Conservation (phyloP, 129 eudicot genomes). For the Flaveria ramosissima region DNA sequence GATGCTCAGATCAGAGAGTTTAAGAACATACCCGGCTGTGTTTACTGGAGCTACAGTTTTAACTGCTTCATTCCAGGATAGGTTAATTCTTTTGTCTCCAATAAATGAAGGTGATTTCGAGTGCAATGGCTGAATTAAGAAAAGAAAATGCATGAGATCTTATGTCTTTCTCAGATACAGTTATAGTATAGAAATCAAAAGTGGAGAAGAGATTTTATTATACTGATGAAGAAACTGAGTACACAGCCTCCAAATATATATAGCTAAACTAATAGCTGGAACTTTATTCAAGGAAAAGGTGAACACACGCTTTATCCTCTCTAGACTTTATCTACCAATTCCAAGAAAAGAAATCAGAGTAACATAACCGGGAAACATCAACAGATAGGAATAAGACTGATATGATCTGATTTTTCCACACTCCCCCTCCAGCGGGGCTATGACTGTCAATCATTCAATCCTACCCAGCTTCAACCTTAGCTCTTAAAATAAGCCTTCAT, state of each 20-base stretch:
- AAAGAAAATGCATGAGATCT: slow-evolving; percentile 21
- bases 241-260: neutral
- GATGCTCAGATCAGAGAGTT: neutral
- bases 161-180: neutral
- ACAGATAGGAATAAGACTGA: neutral
- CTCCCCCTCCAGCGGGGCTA: no score
- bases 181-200: neutral
- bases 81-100: slow-evolving; percentile 78
- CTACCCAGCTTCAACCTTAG: no score
- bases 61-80: slow-evolving; percentile 86
- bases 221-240: neutral
- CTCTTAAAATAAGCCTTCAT: no score
- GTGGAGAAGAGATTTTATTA: neutral
- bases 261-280: slow-evolving; percentile 7
- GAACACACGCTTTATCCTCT: neutral
- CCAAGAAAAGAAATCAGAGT: neutral
- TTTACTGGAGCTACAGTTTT: slow-evolving; percentile 49
- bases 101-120: slow-evolving; percentile 84
- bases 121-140: slow-evolving; percentile 61
- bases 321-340: slow-evolving; percentile 1
- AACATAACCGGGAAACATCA: neutral
- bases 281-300: neutral
- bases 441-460: no score
- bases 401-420: neutral
- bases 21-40: slow-evolving; percentile 61